Base-by-base conservation (phyloP, 148 eudicot species). In the Linanthus parryae region DNA sequence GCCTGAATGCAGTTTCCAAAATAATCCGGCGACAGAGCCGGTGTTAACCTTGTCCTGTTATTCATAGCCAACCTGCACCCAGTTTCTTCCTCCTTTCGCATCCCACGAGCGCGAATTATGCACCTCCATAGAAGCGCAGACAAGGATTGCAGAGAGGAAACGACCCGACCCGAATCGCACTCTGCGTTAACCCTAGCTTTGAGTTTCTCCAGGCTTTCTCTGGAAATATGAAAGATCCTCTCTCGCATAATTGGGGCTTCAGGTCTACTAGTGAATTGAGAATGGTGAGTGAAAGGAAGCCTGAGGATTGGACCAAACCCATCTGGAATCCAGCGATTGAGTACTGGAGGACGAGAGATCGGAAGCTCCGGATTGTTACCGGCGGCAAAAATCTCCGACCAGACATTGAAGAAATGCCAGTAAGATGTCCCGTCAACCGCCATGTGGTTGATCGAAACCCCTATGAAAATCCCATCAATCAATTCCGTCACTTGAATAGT, bases 401-500 rank as follows among this genome's bases (percentile, higher is more conserved):
- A 72, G 0, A 28, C 1, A n/a, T 63, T 57, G 25, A 66, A 52
- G 49, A 72, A 72, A 57, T 62, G 68, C 72, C 76, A 72, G 18
- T 16, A 66, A 0, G 76, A 66, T 0, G 68, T 52, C 1, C 76
- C 76, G 29, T 72, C 76, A 19, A 13, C 72, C 0, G 31, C 57
- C 63, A 35, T 31, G 48, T 66, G 76, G 47, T 72, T 72, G 5
- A 72, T 38, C 1, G 76, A 72, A 4, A 53, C 57, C 4, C 76
- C 76, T 7, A 72, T 57, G 57, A 72, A 72, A 0, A 72, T 49
- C 7, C 76, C 76, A 42, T 72, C 76, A 7, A 47, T 29, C 1
- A 72, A 56, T 54, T 72, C 68, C 9, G 76, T 72, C 29, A 72
- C 64, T 37, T 72, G 68, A 26, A 66, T n/a, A 1, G 76, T 29